A percentile compares a stretch with the other conserved stretches of the same genome.
Conservation (phyloP, 345 rosid genomes). For the Heritiera fomes region DNA sequence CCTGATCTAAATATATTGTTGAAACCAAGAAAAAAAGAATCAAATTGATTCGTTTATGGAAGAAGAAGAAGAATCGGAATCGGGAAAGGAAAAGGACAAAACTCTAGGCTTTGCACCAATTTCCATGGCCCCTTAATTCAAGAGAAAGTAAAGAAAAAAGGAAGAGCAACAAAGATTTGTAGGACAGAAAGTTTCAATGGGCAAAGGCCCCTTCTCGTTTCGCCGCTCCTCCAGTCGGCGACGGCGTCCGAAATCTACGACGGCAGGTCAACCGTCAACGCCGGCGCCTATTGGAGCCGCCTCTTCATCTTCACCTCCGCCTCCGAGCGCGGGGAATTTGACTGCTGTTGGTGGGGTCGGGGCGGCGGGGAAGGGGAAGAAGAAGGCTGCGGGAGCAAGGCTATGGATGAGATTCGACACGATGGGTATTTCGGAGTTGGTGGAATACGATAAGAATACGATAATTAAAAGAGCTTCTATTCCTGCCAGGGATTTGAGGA, state of each 20-base stretch:
- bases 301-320: conserved; percentile 30
- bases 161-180: not conserved
- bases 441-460: conserved; percentile 80
- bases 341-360: conserved; percentile 18
- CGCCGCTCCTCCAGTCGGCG: conserved; percentile 48
- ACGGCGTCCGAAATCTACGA: conserved; percentile 44
- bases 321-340: conserved; percentile 21
- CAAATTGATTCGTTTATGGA: conserved; percentile 27
- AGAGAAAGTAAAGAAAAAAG: not conserved
- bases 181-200: conserved; percentile 33
- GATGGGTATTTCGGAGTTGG: conserved; percentile 71
- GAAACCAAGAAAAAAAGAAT: not conserved
- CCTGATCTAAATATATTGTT: no score
- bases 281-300: conserved; percentile 2
- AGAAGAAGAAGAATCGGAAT: conserved; percentile 23
- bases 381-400: conserved; percentile 87
- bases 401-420: conserved; percentile 91
- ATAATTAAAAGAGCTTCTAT: conserved; percentile 72
- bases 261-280: conserved; percentile 24
- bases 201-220: conserved; percentile 46
- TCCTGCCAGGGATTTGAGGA: conserved; percentile 93
- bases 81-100: not conserved
- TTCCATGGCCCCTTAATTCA: not conserved
- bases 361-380: conserved; percentile 61
- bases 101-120: not conserved